Percentiles rank a stretch among this genome's conserved stretches.
Conservation (phyloP, 305 asterid species). For the Fraxinus nigra region DNA sequence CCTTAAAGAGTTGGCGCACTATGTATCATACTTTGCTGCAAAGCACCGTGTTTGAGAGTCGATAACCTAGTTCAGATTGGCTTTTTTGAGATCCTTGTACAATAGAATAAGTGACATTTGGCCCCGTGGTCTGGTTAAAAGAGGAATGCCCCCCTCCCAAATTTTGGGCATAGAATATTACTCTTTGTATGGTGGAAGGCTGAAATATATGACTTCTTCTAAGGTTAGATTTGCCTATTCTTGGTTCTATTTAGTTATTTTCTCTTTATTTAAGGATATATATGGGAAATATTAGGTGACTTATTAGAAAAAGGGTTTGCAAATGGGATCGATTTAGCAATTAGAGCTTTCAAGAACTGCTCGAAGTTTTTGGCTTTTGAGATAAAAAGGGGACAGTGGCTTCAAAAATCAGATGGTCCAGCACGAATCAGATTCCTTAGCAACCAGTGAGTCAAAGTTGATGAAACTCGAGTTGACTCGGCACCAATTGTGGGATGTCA, state of each 20-base stretch:
- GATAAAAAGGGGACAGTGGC: slow-evolving; percentile 30
- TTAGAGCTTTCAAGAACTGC: slow-evolving; percentile 23
- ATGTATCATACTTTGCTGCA: background rate
- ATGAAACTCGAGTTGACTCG: slow-evolving; percentile 22
- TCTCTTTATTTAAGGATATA: background rate
- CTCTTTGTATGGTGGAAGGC: background rate
- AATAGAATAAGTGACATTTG: background rate
- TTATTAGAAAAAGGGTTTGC: background rate
- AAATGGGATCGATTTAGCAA: slow-evolving; percentile 12
- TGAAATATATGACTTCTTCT: background rate
- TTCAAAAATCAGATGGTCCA: slow-evolving; percentile 42
- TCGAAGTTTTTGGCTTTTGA: slow-evolving; percentile 38
- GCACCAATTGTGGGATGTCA: background rate
- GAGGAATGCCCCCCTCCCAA: background rate
- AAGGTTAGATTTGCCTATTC: background rate
- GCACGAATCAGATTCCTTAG: slow-evolving; percentile 44
- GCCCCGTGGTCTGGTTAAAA: background rate
- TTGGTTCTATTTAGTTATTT: background rate
- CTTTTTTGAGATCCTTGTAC: background rate
- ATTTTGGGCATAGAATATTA: background rate
- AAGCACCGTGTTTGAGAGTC: background rate
- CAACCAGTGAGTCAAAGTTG: slow-evolving; percentile 13
- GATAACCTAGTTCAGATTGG: background rate
- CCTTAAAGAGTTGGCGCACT: background rate
- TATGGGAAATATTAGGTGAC: background rate